These are phyloP conservation scores for Scheffersomyces spartinae DNA, from an alignment of 805 yeast genomes.

Conservation along the genomic window DNA sequence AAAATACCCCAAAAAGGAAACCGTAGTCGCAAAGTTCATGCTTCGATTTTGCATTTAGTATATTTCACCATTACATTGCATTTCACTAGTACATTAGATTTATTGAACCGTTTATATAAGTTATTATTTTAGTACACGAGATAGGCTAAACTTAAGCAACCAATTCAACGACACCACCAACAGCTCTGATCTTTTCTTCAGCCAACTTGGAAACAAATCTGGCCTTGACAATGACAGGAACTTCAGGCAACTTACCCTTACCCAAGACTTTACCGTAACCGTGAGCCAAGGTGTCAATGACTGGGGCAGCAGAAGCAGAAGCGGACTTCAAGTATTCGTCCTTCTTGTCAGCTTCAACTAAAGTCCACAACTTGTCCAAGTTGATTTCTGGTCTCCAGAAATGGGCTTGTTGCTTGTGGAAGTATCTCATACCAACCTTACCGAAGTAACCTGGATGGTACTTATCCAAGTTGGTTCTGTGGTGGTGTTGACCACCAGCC, in stretches of 20 bases:
- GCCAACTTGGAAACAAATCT: conserved; percentile 99
- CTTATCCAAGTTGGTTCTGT: conserved; percentile 99
- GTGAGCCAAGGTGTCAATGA: conserved; percentile 96
- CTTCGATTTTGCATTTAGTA: too few relatives aligned
- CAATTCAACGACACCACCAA: conserved; percentile 99
- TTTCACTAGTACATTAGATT: too few relatives aligned
- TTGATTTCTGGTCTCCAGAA: conserved; percentile 97
- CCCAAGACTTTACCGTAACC: conserved; percentile 99
- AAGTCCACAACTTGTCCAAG: conserved; percentile 98
- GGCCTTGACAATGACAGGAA: conserved; percentile 98
- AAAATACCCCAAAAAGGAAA: too few relatives aligned
- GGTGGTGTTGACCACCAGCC: conserved; percentile 99
- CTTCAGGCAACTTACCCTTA: conserved; percentile 96
- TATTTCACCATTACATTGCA: too few relatives aligned
- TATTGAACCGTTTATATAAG: too few relatives aligned
- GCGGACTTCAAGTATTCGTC: conserved; percentile 84
- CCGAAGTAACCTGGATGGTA: conserved; percentile 99
- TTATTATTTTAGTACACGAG: too few relatives aligned
- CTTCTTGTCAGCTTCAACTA: conserved; percentile 87
- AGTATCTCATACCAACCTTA: conserved; percentile 99
- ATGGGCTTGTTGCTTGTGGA: conserved; percentile 90
- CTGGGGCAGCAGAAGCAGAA: conserved; percentile 89
- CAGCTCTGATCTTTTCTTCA: conserved; percentile 99
- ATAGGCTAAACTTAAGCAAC: conserved; percentile 79
- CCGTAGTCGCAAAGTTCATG: too few relatives aligned